Conservation (phyloP, 2,329 filamentous ascomycete genomes). For the Ceratocystis destructans region DNA sequence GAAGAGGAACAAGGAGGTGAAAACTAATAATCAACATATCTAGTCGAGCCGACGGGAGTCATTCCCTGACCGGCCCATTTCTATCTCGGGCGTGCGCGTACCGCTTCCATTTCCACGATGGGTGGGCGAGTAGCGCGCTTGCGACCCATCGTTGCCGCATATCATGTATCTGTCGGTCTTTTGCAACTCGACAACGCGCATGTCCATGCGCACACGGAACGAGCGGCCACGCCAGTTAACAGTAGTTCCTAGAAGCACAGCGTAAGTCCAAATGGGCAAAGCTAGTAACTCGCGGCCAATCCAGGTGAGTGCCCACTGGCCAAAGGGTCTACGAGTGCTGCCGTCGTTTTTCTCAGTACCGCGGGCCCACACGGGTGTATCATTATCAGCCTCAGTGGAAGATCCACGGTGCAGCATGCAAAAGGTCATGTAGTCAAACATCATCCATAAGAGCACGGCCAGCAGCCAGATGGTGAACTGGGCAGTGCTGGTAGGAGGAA, state of each 20-base stretch:
- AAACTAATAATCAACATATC: not conserved
- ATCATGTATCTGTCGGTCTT: not conserved
- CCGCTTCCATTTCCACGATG: conserved; percentile 11
- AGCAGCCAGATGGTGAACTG: conserved; percentile 53
- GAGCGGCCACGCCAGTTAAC: conserved; percentile 75
- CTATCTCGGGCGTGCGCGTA: conserved; percentile 19
- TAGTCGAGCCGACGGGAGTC: conserved; percentile 17
- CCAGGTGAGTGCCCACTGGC: conserved; percentile 71
- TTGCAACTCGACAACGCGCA: conserved; percentile 50
- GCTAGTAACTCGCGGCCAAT: conserved; percentile 69
- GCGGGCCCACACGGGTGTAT: conserved; percentile 62
- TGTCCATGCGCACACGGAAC: conserved; percentile 73
- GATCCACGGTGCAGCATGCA: conserved; percentile 57
- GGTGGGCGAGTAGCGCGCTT: not conserved
- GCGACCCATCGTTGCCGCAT: not conserved
- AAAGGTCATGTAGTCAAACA: conserved; percentile 61
- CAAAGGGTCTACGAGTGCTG: conserved; percentile 41
- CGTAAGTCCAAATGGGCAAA: conserved; percentile 79
- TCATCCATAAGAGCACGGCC: conserved; percentile 57
- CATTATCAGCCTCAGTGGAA: conserved; percentile 54
- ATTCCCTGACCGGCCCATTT: conserved; percentile 17
- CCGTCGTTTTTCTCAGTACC: conserved; percentile 29
- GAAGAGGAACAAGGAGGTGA: not conserved
- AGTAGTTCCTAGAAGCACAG: conserved; percentile 73
- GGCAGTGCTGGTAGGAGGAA: conserved; percentile 53